Evolutionary conservation across 1,139 yeast genomes (phyloP).

Genomic region (Meyerozyma carpophila): DNA sequence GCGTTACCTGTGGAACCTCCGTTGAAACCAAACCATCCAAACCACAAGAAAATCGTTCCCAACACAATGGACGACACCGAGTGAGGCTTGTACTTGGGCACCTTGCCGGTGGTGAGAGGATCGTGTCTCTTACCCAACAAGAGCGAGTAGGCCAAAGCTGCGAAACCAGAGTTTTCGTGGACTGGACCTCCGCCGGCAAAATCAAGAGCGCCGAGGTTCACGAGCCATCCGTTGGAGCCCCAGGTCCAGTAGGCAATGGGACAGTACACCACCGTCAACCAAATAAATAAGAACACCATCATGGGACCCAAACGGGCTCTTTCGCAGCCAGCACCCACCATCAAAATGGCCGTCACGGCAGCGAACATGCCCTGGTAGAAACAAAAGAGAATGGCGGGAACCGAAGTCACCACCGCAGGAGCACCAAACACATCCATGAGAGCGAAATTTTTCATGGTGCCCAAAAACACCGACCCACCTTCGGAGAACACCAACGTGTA

Average conservation of each 20-base stretch:
- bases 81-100: slow-evolving; percentile 90
- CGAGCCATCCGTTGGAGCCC: slow-evolving; percentile 90
- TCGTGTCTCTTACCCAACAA: slow-evolving; percentile 89
- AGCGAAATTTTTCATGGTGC: slow-evolving; percentile 75
- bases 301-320: slow-evolving; percentile 95
- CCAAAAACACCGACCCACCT: slow-evolving; percentile 64
- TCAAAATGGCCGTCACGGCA: slow-evolving; percentile 81
- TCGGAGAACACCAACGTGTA: slow-evolving; percentile 78
- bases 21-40: slow-evolving; percentile 98
- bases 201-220: slow-evolving; percentile 76
- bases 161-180: slow-evolving; percentile 90
- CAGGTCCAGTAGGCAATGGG: slow-evolving; percentile 97
- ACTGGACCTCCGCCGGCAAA: slow-evolving; percentile 99
- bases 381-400: slow-evolving; percentile 85
- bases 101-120: slow-evolving; percentile 60
- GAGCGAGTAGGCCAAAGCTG: slow-evolving; percentile 89
- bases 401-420: slow-evolving; percentile 58
- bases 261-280: slow-evolving; percentile 96
- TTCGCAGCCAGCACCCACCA: slow-evolving; percentile 97
- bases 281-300: slow-evolving; percentile 87
- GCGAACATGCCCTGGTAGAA: slow-evolving; percentile 97
- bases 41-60: slow-evolving; percentile 93
- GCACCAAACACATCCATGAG: slow-evolving; percentile 77
- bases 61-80: slow-evolving; percentile 84
- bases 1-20: slow-evolving; percentile 96